phyloP scores from a whole-genome alignment of 805 yeast genomes.

The Cephaloascus fragrans region DNA sequence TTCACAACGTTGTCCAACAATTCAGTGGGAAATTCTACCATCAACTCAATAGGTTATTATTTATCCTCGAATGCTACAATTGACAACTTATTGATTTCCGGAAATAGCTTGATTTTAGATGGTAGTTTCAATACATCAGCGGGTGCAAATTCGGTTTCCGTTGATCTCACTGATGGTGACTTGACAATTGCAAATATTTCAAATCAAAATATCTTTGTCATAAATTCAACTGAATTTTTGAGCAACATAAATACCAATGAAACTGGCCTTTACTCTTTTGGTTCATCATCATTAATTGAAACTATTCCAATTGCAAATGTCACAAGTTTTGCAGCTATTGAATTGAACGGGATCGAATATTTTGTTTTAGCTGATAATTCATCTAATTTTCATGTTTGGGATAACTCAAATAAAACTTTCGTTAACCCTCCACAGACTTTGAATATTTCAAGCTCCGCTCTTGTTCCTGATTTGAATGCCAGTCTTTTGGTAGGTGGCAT shows the following conservation, averaged over 20 bases:
- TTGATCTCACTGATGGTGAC: conserved; percentile 13
- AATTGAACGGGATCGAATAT: conserved; percentile 28
- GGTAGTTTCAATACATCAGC: conserved; percentile 34
- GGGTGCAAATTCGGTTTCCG: conserved; percentile 16
- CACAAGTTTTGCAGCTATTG: conserved; percentile 18
- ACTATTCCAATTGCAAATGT: conserved; percentile 10
- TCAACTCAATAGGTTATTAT: conserved; percentile 27
- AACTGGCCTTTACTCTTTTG: too few species aligned
- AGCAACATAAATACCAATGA: conserved; percentile 15
- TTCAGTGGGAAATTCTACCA: conserved; percentile 37
- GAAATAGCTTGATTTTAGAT: conserved; percentile 29
- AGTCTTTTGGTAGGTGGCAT: conserved; percentile 8
- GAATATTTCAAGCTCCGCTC: conserved; percentile 10
- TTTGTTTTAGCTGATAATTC: conserved; percentile 24
- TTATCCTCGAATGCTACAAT: conserved; percentile 31
- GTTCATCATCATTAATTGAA: conserved; percentile 21
- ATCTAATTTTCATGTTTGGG: conserved; percentile 25
- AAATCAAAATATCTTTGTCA: neutral
- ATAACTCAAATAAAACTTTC: conserved; percentile 17
- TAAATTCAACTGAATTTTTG: conserved; percentile 10
- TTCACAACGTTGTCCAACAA: conserved; percentile 27
- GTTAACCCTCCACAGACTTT: conserved; percentile 6
- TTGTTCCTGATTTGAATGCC: conserved; percentile 1
- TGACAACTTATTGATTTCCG: conserved; percentile 16
- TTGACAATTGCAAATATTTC: conserved; percentile 16